Evolutionary conservation across 768 basidiomycete species (phyloP).

Genomic region (Lepiota subincarnata): DNA sequence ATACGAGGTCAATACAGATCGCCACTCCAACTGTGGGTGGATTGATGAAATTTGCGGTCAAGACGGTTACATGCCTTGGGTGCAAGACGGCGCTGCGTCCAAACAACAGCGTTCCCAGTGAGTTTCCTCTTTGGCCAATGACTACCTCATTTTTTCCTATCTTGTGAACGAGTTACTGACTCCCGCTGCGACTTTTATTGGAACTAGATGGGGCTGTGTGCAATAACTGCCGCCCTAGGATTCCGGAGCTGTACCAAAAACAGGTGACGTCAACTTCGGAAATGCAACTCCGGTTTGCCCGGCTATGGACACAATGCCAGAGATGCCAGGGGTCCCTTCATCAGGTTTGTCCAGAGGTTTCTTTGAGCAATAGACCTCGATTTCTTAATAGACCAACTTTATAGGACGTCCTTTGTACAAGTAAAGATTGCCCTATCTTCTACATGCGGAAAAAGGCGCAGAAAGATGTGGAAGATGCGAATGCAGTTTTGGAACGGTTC

Average conservation of each 20-base stretch:
- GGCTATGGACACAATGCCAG: slow-evolving; percentile 98
- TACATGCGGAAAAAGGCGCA: slow-evolving; percentile 99
- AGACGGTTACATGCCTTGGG: slow-evolving; percentile 90
- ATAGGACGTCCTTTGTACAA: slow-evolving; percentile 97
- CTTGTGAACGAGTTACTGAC: too few relatives aligned
- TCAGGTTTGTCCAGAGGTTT: slow-evolving; percentile 47
- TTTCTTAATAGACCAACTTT: background rate
- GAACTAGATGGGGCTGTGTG: slow-evolving; percentile 84
- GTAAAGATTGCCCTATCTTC: slow-evolving; percentile 97
- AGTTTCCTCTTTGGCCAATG: slow-evolving; percentile 17
- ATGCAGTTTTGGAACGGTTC: slow-evolving; percentile 77
- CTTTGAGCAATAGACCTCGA: background rate
- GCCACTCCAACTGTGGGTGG: slow-evolving; percentile 96
- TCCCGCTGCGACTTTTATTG: background rate
- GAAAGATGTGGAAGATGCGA: slow-evolving; percentile 92
- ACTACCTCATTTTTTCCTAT: background rate
- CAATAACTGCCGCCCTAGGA: slow-evolving; percentile 81
- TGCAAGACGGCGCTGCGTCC: slow-evolving; percentile 86
- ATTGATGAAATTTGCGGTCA: slow-evolving; percentile 98
- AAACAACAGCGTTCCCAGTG: slow-evolving; percentile 73
- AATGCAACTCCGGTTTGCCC: slow-evolving; percentile 86
- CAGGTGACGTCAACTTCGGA: slow-evolving; percentile 73
- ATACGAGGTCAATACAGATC: slow-evolving; percentile 92
- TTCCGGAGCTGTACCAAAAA: slow-evolving; percentile 91
- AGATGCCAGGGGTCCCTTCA: slow-evolving; percentile 98